Percentiles rank a stretch among this genome's conserved stretches.
Conservation (phyloP, 73 alveolate species). For the Paramecium sexaurelia region DNA sequence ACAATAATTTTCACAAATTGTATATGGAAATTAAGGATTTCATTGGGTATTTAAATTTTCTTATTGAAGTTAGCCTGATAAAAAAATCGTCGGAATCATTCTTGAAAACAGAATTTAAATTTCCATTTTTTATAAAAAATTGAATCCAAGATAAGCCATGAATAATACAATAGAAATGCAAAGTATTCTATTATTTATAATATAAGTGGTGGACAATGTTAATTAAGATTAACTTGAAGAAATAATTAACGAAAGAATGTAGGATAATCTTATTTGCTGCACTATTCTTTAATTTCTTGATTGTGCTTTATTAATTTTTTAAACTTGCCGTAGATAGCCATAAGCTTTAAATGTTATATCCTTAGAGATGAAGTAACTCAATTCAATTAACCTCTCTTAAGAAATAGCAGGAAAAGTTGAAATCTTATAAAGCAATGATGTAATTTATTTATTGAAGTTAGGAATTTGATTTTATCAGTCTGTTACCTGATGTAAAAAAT, state of each 20-base stretch:
- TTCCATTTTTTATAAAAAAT: background rate
- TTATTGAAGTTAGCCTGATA: background rate
- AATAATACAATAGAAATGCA: constrained; percentile 31
- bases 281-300: background rate
- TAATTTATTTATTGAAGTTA: background rate
- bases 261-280: constrained; percentile 26
- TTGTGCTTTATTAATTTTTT: background rate
- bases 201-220: background rate
- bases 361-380: background rate
- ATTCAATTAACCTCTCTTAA: constrained; percentile 27
- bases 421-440: constrained; percentile 20
- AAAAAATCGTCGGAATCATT: constrained; percentile 17
- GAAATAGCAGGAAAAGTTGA: constrained; percentile 55
- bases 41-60: background rate
- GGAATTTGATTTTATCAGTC: constrained; percentile 40
- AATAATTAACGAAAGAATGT: constrained; percentile 15
- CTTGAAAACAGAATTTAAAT: background rate
- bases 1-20: background rate
- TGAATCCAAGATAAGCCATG: constrained; percentile 4
- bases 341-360: constrained; percentile 3
- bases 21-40: constrained; percentile 35
- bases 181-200: background rate
- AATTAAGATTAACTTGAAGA: constrained; percentile 5
- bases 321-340: background rate
- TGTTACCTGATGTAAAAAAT: constrained; percentile 17